phyloP scores from a whole-genome alignment of 306 rosid genomes.

The Quercus engelmannii region DNA sequence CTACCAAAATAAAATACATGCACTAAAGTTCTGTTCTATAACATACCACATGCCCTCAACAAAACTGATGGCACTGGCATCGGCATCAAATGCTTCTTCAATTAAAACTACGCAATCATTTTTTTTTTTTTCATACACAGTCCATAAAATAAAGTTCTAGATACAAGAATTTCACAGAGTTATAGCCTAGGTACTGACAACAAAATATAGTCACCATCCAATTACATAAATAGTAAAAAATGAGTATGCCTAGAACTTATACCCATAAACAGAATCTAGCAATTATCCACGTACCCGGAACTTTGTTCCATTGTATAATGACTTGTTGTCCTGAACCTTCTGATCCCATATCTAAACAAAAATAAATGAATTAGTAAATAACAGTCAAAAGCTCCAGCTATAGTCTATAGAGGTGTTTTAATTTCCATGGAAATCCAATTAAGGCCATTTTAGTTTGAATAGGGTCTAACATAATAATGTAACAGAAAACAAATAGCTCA shows the following conservation, averaged over 20 bases:
- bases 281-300: slow-evolving; percentile 56
- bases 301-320: slow-evolving; percentile 74
- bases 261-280: neutral
- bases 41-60: no score
- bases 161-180: neutral
- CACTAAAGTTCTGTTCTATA: neutral
- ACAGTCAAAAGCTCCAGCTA: neutral
- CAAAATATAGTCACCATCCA: neutral
- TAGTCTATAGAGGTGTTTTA: neutral
- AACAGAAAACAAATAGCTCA: neutral
- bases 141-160: neutral
- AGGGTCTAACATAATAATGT: neutral
- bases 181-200: neutral
- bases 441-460: neutral
- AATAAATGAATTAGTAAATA: neutral
- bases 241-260: neutral
- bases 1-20: neutral
- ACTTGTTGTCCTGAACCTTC: slow-evolving; percentile 54
- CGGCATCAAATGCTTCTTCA: neutral
- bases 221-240: neutral
- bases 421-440: neutral
- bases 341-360: slow-evolving; percentile 72
- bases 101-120: neutral
- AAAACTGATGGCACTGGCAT: neutral
- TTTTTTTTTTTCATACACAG: neutral